Base-by-base conservation (phyloP, 2,329 filamentous ascomycete species). In the Paecilomyces sp. region DNA sequence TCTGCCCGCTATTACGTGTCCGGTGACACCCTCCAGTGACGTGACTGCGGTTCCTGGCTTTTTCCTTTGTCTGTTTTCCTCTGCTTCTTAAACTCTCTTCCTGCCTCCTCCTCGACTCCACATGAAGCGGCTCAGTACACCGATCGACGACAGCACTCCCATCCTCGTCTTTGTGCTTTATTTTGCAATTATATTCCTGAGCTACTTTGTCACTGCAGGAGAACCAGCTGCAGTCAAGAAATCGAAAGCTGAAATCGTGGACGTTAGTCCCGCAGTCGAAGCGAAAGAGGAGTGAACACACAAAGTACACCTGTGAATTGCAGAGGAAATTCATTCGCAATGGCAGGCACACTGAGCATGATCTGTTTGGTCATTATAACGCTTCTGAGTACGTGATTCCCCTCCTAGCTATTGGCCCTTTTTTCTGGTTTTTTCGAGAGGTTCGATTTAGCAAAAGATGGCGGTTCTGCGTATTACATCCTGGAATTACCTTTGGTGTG, bases 121-220 rank as follows among this genome's bases (percentile, higher is more conserved):
- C 55, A 69, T 68, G 65, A 70, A 68, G 58, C 68, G 59, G 57
- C 58, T 67, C 34, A 63, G 66, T 52, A 63, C 65, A 15, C n/a
- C 61, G 31, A 64, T 56, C 13, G 68, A 70, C n/a, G 68, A 70
- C 57, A 65, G 64, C 54, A 34, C 64, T 34, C 66, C 69, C 60
- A 57, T 67, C 61, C 66, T 66, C 58, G 70, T 69, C 59, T 69
- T 68, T 58, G 31, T 68, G 51, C 66, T 72, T 34, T 64, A 70
- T 30, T 66, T 70, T 50, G 55, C 61, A 18, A 69, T 70, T 13
- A 58, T 70, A 8, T 52, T 66, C 15, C 62, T 72, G 33, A 71
- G 66, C 57, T 65, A 67, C 34, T 56, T 72, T 15, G 67, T 64
- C 25, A 62, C 65, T 63, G 62, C 28, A 25, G 61, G 6, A 63